Evolutionary conservation across 352 stramenopile genomes (phyloP), one percentile per base, ranked within the genome.

Genomic region (Phytophthora rubi): DNA sequence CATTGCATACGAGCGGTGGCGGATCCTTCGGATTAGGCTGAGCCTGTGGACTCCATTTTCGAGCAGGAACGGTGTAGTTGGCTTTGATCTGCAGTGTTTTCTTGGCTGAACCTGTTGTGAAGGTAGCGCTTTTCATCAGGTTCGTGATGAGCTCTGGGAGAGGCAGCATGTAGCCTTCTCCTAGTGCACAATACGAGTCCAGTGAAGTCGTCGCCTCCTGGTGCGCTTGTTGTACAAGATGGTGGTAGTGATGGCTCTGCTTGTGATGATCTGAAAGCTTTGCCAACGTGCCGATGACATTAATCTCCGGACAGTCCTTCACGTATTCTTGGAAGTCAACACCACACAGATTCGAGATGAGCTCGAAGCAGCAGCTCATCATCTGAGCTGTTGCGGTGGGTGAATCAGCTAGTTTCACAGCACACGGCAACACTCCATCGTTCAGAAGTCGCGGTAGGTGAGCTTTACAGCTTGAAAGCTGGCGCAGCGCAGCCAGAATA

Each of bases 241-340:
- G 53, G 3, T 59, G 52, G 18, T 53, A 51, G 12, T 49, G 63
- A 8, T 65, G 71, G 13, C 45, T 65, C 39, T 73, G 77, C 16
- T 65, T 60, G 45, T 76, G 54, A 45, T 73, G 63, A 44, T 93
- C 86, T 7, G 86, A 92, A 15, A 94, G 71, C 23, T 86, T 81
- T n/a, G 82, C 86, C 6, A 94, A 71, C 9, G 82, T 91, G 53
- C 73, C 78, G 47, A 94, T 82, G 30, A 94, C 82, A 51, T 94
- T 94, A 65, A 91, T 86, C 39, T 88, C 79, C 0, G 70, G 70
- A 13, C 63, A 62, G 6, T 76, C 39, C 9, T 74, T 73, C 21
- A 73, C 53, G 35, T 80, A 74, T 9, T 80, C 67, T 23, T 92
- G 81, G 66, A 86, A 94, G 63, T 89, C 70, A 32, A 84, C 62